phyloP scores from a whole-genome alignment of 2,329 filamentous ascomycete species.

The Zasmidium citrigriseum region DNA sequence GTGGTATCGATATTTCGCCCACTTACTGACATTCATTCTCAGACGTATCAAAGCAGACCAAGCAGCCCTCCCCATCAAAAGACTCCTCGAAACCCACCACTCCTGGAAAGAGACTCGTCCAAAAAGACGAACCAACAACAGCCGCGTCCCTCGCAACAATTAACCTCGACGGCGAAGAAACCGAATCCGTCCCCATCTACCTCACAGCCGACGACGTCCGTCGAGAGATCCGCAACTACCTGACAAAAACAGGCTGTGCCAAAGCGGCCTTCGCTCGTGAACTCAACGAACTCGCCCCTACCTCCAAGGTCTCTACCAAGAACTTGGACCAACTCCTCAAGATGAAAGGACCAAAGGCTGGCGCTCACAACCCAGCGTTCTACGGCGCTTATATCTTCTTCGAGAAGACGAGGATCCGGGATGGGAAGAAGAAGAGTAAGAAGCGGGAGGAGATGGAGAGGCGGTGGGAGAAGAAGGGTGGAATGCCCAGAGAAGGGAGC shows the following conservation, averaged over 20 bases:
- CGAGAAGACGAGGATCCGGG: constrained; percentile 57
- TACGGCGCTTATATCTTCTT: constrained; percentile 61
- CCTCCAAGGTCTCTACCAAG: constrained; percentile 31
- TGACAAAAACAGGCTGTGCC: constrained; percentile 34
- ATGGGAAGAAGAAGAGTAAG: constrained; percentile 50
- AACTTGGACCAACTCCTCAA: constrained; percentile 50
- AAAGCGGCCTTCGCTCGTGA: constrained; percentile 37
- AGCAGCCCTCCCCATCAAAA: background rate
- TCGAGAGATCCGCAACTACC: constrained; percentile 55
- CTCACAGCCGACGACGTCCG: constrained; percentile 61
- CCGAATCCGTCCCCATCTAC: constrained; percentile 50
- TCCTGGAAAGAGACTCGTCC: background rate
- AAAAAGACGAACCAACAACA: constrained; percentile 1
- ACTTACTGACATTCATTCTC: too few relatives aligned
- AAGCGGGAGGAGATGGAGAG: constrained; percentile 11
- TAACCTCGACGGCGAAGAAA: constrained; percentile 50
- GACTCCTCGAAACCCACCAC: too few relatives aligned
- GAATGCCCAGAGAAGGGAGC: background rate
- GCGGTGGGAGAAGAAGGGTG: constrained; percentile 5
- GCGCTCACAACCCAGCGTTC: constrained; percentile 50
- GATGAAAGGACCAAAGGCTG: constrained; percentile 50
- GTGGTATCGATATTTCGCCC: too few relatives aligned
- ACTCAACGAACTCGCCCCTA: constrained; percentile 40
- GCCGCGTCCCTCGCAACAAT: constrained; percentile 39
- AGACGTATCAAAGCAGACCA: background rate